Evolutionary conservation across 106 monocot species (phyloP).

Genomic region (Acorus calamus): DNA sequence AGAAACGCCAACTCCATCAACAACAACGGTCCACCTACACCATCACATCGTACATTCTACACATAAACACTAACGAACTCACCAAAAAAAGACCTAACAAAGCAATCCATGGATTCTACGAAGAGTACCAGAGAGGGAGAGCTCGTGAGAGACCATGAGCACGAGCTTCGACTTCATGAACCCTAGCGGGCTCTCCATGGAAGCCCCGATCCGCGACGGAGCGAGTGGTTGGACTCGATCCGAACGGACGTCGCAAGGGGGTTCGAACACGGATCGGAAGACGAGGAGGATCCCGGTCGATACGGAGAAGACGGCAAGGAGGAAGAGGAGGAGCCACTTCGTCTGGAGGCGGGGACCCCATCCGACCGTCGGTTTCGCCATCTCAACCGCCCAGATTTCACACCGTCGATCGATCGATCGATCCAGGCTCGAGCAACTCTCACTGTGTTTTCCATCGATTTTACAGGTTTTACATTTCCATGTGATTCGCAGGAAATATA

Average conservation of each 20-base stretch:
- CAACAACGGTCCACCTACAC: slow-evolving; percentile 81
- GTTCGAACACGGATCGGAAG: slow-evolving; percentile 23
- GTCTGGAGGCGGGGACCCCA: slow-evolving; percentile 16
- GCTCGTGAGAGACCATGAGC: slow-evolving; percentile 90
- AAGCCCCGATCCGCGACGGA: too few relatives aligned
- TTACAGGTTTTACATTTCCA: too few relatives aligned
- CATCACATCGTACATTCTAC: background rate
- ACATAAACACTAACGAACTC: background rate
- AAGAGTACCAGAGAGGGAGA: slow-evolving; percentile 75
- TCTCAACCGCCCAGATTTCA: background rate
- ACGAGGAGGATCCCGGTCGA: slow-evolving; percentile 32
- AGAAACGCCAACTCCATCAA: slow-evolving; percentile 97
- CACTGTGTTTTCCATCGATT: too few relatives aligned
- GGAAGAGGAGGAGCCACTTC: slow-evolving; percentile 31
- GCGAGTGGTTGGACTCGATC: background rate
- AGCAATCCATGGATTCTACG: too few relatives aligned
- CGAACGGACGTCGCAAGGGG: slow-evolving; percentile 16
- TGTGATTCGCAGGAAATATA: too few relatives aligned
- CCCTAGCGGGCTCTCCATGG: slow-evolving; percentile 33
- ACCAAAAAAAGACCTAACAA: background rate
- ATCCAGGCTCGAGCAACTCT: too few relatives aligned
- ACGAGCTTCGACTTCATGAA: slow-evolving; percentile 78
- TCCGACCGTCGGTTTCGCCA: slow-evolving; percentile 28
- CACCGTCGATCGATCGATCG: too few relatives aligned
- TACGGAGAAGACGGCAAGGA: slow-evolving; percentile 29